These are phyloP conservation scores for Metschnikowia peoriensis DNA, from an alignment of 805 yeast species.

Conservation along the genomic window DNA sequence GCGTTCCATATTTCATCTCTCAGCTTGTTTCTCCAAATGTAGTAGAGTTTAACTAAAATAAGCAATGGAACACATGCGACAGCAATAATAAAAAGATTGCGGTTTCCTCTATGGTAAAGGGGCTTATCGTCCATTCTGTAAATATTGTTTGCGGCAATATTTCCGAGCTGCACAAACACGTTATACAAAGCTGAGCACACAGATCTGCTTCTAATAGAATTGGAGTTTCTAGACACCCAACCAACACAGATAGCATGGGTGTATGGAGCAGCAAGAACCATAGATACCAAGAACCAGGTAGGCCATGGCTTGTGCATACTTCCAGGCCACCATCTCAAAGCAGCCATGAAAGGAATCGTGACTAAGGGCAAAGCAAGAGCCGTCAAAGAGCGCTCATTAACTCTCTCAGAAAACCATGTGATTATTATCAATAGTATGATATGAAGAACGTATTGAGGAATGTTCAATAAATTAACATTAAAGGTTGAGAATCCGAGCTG, in stretches of 20 bases:
- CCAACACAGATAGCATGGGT: slow-evolving; percentile 56
- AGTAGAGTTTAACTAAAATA: slow-evolving; percentile 35
- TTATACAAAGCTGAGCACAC: slow-evolving; percentile 65
- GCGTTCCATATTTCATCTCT: slow-evolving; percentile 51
- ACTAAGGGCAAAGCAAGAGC: slow-evolving; percentile 25
- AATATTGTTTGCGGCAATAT: slow-evolving; percentile 53
- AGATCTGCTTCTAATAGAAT: slow-evolving; percentile 59
- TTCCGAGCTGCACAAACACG: slow-evolving; percentile 60
- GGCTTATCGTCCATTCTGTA: slow-evolving; percentile 61
- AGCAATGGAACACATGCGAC: slow-evolving; percentile 22
- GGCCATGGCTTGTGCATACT: slow-evolving; percentile 41
- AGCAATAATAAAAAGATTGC: slow-evolving; percentile 31
- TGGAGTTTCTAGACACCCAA: slow-evolving; percentile 63
- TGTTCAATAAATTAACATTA: slow-evolving; percentile 49
- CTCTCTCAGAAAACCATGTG: slow-evolving; percentile 24
- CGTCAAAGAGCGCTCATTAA: slow-evolving; percentile 24
- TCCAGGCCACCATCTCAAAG: slow-evolving; percentile 42
- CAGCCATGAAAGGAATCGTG: slow-evolving; percentile 28
- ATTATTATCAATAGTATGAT: slow-evolving; percentile 20
- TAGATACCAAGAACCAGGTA: slow-evolving; percentile 37
- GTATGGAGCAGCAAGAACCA: slow-evolving; percentile 45
- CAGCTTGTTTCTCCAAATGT: slow-evolving; percentile 39
- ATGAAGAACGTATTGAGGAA: slow-evolving; percentile 44
- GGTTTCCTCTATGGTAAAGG: slow-evolving; percentile 56
- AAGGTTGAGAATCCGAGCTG: slow-evolving; percentile 53